Base-by-base conservation (phyloP, 257 asterid species). In the Osmanthus fragrans region DNA sequence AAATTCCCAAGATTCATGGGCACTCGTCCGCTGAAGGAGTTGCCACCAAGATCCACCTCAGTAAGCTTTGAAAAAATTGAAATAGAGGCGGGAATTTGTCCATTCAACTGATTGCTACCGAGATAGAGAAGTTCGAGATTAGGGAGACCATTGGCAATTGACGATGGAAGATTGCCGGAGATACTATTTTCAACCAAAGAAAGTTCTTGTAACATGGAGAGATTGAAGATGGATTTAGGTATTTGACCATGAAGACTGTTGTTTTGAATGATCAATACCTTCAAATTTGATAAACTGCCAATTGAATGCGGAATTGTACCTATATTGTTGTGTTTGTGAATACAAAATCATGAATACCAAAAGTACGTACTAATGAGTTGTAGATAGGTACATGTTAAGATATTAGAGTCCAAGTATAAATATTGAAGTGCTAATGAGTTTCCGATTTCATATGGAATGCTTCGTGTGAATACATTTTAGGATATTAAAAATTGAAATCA, bases 81-180 rank as follows among this genome's bases (percentile, higher is more conserved):
- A 25, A 83, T 83, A 19, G 84, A 56, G 11, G 19, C 16, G 9
- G 82, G 85, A 29, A 82, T 78, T 18, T 19, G 10, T 49, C 85
- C 85, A 0, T 32, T 63, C 21, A 80, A 77, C 0, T 1, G 58
- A 39, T 80, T 83, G 0, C 0, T 3, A 2, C 51, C 73, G 9
- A 83, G 45, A 19, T 27, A 5, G 0, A 83, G 42, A 15, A 19
- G 2, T 4, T 7, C 3, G 5, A 83, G 45, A 51, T 80, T 80
- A 9, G 51, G 16, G 4, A 42, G 18, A 3, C 51, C 51, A 11
- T 2, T 42, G 16, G 51, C 16, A 10, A 42, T 42, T 42, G 51
- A 42, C 18, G 4, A 42, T 2, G 16, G 51, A 11, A 42, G 16
- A 42, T 42, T 42, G 0, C 18, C 51, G 0, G 51, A 42, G 4